Evolutionary conservation across 768 basidiomycete genomes (phyloP).

Genomic region (Russula sp.): DNA sequence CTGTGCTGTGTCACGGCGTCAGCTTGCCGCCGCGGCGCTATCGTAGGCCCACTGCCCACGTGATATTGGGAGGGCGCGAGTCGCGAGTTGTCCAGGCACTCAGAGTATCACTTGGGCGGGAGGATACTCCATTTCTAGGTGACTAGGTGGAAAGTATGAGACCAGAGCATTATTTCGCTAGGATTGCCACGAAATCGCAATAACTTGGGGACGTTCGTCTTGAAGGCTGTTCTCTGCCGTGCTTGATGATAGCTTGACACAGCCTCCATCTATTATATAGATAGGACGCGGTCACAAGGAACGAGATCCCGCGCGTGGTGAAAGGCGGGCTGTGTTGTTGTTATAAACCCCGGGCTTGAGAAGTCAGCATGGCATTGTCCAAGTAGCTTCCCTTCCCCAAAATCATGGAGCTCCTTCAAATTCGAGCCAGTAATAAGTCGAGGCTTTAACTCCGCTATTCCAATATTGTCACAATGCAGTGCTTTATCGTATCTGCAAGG

Average conservation of each 20-base stretch:
- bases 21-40: not conserved
- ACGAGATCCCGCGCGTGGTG: not conserved
- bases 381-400: not conserved
- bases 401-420: not conserved
- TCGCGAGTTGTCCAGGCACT: not conserved
- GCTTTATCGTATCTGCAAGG: not conserved
- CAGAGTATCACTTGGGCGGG: not conserved
- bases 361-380: not conserved
- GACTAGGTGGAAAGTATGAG: not conserved
- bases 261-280: not conserved
- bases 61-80: no score
- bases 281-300: not conserved
- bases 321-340: not conserved
- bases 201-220: not conserved
- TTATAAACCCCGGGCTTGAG: not conserved
- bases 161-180: not conserved
- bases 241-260: constrained; percentile 4
- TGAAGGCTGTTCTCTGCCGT: constrained; percentile 10
- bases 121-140: not conserved
- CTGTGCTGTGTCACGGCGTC: not conserved
- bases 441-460: not conserved
- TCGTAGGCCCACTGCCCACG: no score
- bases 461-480: not conserved
- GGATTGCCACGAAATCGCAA: not conserved
- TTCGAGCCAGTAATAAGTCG: not conserved